These are phyloP conservation scores for Euphrasia confusa DNA, from an alignment of 257 asterid genomes.

Conservation along the genomic window DNA sequence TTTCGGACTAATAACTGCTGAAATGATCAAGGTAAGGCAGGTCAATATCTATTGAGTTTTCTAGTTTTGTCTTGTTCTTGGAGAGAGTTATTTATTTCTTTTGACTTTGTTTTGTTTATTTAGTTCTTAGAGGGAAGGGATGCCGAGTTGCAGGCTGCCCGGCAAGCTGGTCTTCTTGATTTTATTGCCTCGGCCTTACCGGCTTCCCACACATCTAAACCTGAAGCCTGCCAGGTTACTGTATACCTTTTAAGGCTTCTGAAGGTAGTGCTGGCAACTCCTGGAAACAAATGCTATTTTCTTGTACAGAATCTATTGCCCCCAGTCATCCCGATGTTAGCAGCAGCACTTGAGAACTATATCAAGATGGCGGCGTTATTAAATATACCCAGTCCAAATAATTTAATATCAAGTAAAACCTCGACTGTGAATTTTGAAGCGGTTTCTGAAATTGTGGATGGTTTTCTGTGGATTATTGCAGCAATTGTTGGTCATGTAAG, in stretches of 20 bases:
- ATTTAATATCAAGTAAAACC: constrained; percentile 49
- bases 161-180: constrained; percentile 95
- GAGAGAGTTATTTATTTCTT: constrained; percentile 26
- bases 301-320: constrained; percentile 95
- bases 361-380: constrained; percentile 87
- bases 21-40: constrained; percentile 75
- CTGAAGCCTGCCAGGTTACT: constrained; percentile 93
- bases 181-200: constrained; percentile 98
- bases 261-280: constrained; percentile 53
- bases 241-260: constrained; percentile 75
- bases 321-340: constrained; percentile 93
- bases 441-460: constrained; percentile 73
- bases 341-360: constrained; percentile 87
- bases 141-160: constrained; percentile 93
- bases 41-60: constrained; percentile 17
- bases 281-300: constrained; percentile 77
- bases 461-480: constrained; percentile 75
- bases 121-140: constrained; percentile 93
- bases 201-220: constrained; percentile 92
- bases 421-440: constrained; percentile 55
- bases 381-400: constrained; percentile 54
- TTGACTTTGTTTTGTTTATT: constrained; percentile 18
- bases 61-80: constrained; percentile 20
- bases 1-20: constrained; percentile 88
- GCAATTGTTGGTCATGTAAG: constrained; percentile 65